Percentiles rank a stretch among this genome's conserved stretches.
Evolutionary conservation across 1,284 basidiomycete species (phyloP).

Genomic region (Microstroma glucosiphilum): DNA sequence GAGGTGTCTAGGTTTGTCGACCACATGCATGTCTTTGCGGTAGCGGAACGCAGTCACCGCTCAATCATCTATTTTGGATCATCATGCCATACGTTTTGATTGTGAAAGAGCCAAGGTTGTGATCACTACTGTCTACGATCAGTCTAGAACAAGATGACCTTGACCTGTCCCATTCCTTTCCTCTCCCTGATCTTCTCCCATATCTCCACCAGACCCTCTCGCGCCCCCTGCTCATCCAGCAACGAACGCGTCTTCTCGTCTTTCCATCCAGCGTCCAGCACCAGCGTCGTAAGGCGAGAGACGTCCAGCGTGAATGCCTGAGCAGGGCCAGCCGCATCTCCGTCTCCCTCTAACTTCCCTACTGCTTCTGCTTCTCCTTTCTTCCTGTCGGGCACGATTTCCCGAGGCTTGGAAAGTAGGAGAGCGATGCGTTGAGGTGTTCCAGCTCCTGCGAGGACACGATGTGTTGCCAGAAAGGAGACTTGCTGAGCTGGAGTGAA

Average conservation of each 20-base stretch:
- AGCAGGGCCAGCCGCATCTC: too few species aligned
- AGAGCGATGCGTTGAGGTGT: background rate
- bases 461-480: background rate
- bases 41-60: too few species aligned
- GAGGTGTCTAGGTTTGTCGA: too few species aligned
- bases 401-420: background rate
- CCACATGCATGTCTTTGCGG: too few species aligned
- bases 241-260: background rate
- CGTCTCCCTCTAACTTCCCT: too few species aligned
- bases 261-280: conserved; percentile 3
- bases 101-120: too few species aligned
- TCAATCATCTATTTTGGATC: too few species aligned
- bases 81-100: too few species aligned
- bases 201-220: background rate
- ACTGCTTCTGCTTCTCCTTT: too few species aligned
- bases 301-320: background rate
- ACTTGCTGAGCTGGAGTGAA: background rate
- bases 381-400: too few species aligned
- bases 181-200: conserved; percentile 2
- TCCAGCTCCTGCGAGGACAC: background rate
- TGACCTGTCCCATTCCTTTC: background rate
- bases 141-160: conserved; percentile 1
- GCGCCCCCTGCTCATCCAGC: conserved; percentile 1
- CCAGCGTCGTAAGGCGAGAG: background rate
- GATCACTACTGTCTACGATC: too few species aligned